A percentile compares a stretch with the other conserved stretches of the same genome.
These are phyloP conservation scores for Aspergillus biplanus DNA, from an alignment of 495 filamentous ascomycete genomes.

Conservation along the genomic window DNA sequence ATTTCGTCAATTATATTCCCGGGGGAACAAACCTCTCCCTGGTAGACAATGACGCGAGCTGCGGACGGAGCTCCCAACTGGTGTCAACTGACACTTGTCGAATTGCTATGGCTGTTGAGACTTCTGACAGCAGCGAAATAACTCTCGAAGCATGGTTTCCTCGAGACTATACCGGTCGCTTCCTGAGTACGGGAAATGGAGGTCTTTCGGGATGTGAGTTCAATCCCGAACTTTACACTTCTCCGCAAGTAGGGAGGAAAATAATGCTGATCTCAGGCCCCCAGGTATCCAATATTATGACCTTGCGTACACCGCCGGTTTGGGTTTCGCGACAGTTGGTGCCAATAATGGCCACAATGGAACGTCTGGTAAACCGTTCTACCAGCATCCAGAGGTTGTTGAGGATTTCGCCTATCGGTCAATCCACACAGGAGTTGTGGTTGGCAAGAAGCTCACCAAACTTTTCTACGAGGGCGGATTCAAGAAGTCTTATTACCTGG, in stretches of 20 bases:
- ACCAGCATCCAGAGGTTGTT: slow-evolving; percentile 53
- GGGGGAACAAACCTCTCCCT: slow-evolving; percentile 54
- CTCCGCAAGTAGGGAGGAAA: not conserved
- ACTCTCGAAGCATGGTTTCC: slow-evolving; percentile 65
- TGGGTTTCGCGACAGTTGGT: slow-evolving; percentile 60
- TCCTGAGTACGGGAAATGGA: slow-evolving; percentile 60
- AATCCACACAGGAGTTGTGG: slow-evolving; percentile 55
- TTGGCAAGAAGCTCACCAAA: slow-evolving; percentile 53
- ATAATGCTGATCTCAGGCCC: not conserved
- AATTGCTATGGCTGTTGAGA: slow-evolving; percentile 57
- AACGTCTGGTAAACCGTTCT: slow-evolving; percentile 53
- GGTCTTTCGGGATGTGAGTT: slow-evolving; percentile 58
- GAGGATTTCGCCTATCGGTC: slow-evolving; percentile 53
- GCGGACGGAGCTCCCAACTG: slow-evolving; percentile 41
- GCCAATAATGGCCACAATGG: slow-evolving; percentile 64
- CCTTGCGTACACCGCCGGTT: slow-evolving; percentile 42
- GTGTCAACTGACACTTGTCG: slow-evolving; percentile 58
- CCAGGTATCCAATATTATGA: slow-evolving; percentile 54
- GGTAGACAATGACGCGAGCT: slow-evolving; percentile 49
- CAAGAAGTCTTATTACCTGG: slow-evolving; percentile 57
- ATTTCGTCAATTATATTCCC: slow-evolving; percentile 46
- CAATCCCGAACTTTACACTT: not conserved
- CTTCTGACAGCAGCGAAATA: slow-evolving; percentile 56
- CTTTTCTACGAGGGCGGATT: slow-evolving; percentile 50
- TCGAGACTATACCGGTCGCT: slow-evolving; percentile 51